Evolutionary conservation across 352 stramenopile species (phyloP).

Genomic region (Peronospora destructor): DNA sequence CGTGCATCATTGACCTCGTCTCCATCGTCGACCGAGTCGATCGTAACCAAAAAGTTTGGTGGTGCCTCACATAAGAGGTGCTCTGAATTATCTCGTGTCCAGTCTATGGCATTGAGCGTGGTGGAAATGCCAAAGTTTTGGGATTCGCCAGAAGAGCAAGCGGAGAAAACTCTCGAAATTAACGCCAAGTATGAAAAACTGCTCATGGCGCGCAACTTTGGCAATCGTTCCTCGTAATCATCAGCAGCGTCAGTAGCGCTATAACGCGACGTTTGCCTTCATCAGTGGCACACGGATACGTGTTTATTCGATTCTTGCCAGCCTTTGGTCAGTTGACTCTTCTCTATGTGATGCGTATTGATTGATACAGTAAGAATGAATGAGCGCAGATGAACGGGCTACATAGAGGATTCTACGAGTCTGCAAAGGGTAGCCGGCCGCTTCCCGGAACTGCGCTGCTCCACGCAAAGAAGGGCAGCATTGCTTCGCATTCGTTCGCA

Average conservation of each 20-base stretch:
- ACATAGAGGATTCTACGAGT: no score
- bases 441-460: no score
- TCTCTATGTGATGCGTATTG: no score
- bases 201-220: conserved; percentile 23
- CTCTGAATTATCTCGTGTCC: conserved; percentile 17
- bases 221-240: conserved; percentile 19
- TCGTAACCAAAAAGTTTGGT: conserved; percentile 10
- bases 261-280: conserved; percentile 7
- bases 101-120: conserved; percentile 36
- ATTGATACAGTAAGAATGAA: no score
- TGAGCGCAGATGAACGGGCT: no score
- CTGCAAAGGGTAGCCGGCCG: no score
- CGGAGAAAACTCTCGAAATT: conserved; percentile 28
- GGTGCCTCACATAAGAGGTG: conserved; percentile 8
- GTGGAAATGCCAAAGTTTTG: conserved; percentile 40
- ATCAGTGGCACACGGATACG: neutral
- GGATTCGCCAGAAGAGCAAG: conserved; percentile 33
- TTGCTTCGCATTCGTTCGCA: no score
- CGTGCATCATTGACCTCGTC: conserved; percentile 15
- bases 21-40: conserved; percentile 8
- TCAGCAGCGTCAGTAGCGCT: conserved; percentile 21
- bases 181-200: conserved; percentile 43
- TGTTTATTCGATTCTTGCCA: no score
- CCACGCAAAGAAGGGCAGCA: no score
- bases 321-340: no score